Base-by-base conservation (phyloP, 768 basidiomycete genomes). In the Epithele typhae region DNA sequence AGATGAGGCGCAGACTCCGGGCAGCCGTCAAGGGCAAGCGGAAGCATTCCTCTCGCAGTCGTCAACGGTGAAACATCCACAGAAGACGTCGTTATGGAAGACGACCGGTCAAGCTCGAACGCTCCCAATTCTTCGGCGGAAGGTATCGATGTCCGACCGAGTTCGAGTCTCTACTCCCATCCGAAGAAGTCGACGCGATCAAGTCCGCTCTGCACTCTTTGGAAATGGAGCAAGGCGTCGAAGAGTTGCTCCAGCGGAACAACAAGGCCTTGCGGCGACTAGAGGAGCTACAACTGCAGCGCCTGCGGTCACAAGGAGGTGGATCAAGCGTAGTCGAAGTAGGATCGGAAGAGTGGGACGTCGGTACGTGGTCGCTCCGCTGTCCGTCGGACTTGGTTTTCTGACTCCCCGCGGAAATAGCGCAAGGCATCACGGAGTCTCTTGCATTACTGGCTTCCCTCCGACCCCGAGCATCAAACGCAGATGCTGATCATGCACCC, bases 271-370 rank as follows among this genome's bases (percentile, higher is more conserved):
- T 92, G 38, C 60, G 68, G 43, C 70, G 81, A 43, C 68, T 92
- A 12, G 81, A 81, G 54, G 76, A 79, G 54, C 68, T 92, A 39
- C 89, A 92, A 58, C 68, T 65, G 17, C 59, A 64, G 44, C 77
- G 89, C 10, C 59, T 86, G 24, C 70, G 69, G 14, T 64, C 65
- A 10, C 72, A 72, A 19, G 72, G 70, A 12, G 72, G 69, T 32
- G 75, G 69, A 8, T 61, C 62, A 25, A 70, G 69, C 43, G 48
- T 50, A 10, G 79, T 80, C 3, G 75, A 81, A 59, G 76, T 81
- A 59, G 84, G 74, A 25, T 84, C 85, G 10, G 88, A 90, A 63
- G 89, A 92, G 62, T 89, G 84, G 84, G 82, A 87, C 54, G 78
- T 77, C 50, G 90, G 89, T 90, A 59, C 54, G 82, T 37, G 46